Base-by-base conservation (phyloP, 768 basidiomycete genomes). In the Tubosaeta sp. region DNA sequence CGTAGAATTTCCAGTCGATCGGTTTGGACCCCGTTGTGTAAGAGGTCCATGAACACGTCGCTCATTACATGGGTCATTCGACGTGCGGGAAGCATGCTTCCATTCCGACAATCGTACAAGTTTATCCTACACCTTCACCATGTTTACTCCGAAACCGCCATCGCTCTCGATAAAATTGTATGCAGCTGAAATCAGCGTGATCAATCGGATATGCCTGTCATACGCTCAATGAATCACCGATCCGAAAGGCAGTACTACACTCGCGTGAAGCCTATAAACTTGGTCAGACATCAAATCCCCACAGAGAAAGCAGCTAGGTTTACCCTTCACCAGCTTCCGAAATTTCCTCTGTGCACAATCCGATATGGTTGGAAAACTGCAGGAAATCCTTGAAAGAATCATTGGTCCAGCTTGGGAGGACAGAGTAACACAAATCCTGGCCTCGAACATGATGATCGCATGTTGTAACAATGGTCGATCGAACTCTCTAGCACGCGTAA, bases 381-480 rank as follows among this genome's bases (percentile, higher is more conserved):
- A 88, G 64, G 67, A 91, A 90, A 67, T 88, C 86, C 84, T 87
- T 55, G 8, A 26, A 32, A 31, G n/a, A 17, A 31, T 35, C 17
- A 41, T 58, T 13, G 4, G 6, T 26, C 55, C 44, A 54, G 37
- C 33, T 17, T 29, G 11, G 6, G 22, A 43, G 4, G 16, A 6
- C 12, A 17, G 42, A 19, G 5, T 2, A 1, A 4, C 14, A 12
- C 27, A n/a, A 51, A 45, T 27, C 32, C 77, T 39, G 52, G 91
- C 92, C 77, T 95, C 91, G 56, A 97, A 94, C 88, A 97, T 94
- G n/a, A 78, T 69, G 6, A 89, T 76, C 5, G 93, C 85, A 48
- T 78, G 81, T 13, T 72, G 72, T 13, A 95, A 72, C 58, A 93
- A 76, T 7, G 75, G 58, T 44, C 72, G 76, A 59, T 95, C 88